phyloP scores from a whole-genome alignment of 768 basidiomycete species.

The Suillus alpinus region DNA sequence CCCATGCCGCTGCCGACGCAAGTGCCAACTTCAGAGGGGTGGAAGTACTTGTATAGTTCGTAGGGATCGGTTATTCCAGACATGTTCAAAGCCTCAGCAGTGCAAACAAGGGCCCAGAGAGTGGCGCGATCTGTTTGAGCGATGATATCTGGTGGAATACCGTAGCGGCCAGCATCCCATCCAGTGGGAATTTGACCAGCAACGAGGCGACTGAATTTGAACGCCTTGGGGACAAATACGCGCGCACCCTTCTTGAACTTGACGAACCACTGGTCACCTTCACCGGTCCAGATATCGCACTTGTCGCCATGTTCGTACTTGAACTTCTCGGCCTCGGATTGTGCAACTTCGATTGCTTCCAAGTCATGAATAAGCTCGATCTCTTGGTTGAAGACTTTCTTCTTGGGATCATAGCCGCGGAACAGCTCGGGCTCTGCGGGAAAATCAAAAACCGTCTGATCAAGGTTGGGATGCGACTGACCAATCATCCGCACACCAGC shows the following conservation, averaged over 20 bases:
- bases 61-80: constrained; percentile 98
- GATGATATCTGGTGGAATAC: constrained; percentile 94
- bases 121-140: constrained; percentile 91
- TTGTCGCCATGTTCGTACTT: constrained; percentile 96
- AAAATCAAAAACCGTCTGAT: constrained; percentile 11
- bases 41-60: constrained; percentile 94
- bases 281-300: constrained; percentile 91
- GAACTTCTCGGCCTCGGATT: constrained; percentile 91
- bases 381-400: constrained; percentile 97
- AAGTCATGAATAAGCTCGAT: constrained; percentile 95
- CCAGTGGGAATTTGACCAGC: constrained; percentile 97
- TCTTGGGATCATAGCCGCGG: constrained; percentile 96
- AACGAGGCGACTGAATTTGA: constrained; percentile 91
- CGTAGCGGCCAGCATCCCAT: constrained; percentile 95
- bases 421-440: constrained; percentile 90
- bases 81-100: constrained; percentile 93
- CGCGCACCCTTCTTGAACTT: constrained; percentile 99
- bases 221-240: constrained; percentile 89
- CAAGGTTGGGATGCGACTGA: constrained; percentile 35
- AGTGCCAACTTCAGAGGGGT: constrained; percentile 95
- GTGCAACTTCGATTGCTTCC: constrained; percentile 91
- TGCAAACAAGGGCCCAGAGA: constrained; percentile 92
- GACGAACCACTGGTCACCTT: constrained; percentile 94
- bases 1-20: constrained; percentile 98
- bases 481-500: constrained; percentile 94